Conservation (phyloP, 2,329 filamentous ascomycete species). For the Colletotrichum sp. region DNA sequence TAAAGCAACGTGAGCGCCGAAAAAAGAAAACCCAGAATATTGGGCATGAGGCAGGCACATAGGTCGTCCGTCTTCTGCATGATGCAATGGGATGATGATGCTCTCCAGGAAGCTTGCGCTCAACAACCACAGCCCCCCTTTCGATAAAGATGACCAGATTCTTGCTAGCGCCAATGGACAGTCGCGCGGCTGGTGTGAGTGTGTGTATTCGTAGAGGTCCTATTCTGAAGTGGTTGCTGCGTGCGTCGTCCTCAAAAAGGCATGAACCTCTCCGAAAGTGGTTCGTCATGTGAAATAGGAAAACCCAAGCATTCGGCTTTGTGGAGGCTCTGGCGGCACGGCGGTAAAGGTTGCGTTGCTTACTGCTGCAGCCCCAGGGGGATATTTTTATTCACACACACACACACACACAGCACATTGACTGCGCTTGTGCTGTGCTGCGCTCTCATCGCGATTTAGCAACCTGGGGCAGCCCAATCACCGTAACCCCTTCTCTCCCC, state of each 20-base stretch:
- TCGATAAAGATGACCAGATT: neutral
- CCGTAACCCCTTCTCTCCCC: neutral
- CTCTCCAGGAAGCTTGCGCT: neutral
- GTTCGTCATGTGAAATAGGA: neutral
- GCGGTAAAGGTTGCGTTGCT: neutral
- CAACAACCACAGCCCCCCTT: neutral
- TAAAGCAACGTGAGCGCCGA: neutral
- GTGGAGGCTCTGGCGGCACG: slow-evolving; percentile 12
- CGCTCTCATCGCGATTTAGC: neutral
- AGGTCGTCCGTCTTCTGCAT: neutral
- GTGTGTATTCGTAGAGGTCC: neutral
- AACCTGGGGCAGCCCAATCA: neutral
- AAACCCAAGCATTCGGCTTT: neutral
- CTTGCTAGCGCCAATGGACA: neutral
- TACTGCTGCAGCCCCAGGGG: neutral
- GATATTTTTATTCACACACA: slow-evolving; percentile 15
- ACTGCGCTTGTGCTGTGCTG: slow-evolving; percentile 4
- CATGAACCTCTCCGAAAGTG: neutral
- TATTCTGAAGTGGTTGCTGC: neutral
- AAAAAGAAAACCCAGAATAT: neutral
- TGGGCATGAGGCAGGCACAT: slow-evolving; percentile 1
- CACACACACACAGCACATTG: neutral
- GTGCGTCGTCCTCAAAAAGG: slow-evolving; percentile 1
- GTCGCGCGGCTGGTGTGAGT: neutral
- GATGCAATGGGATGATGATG: neutral